Conservation (phyloP, 2,329 filamentous ascomycete species). For the Cordyceps farinosa region DNA sequence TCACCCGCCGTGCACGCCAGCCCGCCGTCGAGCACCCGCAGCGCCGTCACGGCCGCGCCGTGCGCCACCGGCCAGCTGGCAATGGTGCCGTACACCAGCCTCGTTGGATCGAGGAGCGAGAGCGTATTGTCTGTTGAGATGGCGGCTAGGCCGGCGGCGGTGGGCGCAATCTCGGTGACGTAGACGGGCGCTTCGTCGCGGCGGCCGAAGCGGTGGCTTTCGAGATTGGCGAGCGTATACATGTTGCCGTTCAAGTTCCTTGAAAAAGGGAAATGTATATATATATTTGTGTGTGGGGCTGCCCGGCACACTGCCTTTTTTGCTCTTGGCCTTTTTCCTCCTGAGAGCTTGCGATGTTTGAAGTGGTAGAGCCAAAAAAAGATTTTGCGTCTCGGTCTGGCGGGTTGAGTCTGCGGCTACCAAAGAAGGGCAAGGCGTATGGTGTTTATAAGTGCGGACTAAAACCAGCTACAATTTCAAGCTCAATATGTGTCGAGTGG, state of each 20-base stretch:
- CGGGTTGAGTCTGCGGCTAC: not conserved
- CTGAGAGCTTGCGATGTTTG: too few relatives aligned
- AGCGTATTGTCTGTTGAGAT: slow-evolving; percentile 71
- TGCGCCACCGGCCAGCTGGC: slow-evolving; percentile 51
- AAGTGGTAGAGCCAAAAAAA: not conserved
- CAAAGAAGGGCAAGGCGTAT: not conserved
- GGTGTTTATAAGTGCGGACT: too few relatives aligned
- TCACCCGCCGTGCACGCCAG: slow-evolving; percentile 67
- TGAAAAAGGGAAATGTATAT: too few relatives aligned
- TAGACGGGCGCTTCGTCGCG: slow-evolving; percentile 45
- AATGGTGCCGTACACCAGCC: slow-evolving; percentile 49
- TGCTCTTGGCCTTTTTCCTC: too few relatives aligned
- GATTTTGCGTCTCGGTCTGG: too few relatives aligned
- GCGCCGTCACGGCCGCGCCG: slow-evolving; percentile 56
- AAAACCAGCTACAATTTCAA: too few relatives aligned
- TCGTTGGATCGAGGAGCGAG: slow-evolving; percentile 58
- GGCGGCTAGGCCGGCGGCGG: slow-evolving; percentile 50
- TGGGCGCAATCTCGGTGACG: slow-evolving; percentile 55
- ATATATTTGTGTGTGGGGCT: too few relatives aligned
- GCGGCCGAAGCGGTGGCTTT: slow-evolving; percentile 29
- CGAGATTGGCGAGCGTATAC: slow-evolving; percentile 34
- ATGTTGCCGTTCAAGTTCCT: slow-evolving; percentile 21
- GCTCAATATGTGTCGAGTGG: not conserved
- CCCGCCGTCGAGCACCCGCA: slow-evolving; percentile 51
- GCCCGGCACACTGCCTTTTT: too few relatives aligned